These are phyloP conservation scores for Schizopora paradoxa DNA, from an alignment of 1,284 basidiomycete species.

Conservation along the genomic window DNA sequence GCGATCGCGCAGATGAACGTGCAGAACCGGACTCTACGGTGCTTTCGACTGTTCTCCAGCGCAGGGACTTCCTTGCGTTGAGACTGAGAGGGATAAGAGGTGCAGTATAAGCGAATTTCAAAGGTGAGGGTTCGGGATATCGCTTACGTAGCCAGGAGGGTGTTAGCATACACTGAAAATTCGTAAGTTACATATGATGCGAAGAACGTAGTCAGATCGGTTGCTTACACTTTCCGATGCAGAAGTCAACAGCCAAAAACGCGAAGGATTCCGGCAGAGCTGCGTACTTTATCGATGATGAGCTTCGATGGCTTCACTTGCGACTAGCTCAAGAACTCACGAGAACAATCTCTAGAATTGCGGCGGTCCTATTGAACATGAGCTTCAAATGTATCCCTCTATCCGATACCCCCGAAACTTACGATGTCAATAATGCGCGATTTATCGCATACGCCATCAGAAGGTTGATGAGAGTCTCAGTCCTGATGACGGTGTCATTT, in stretches of 20 bases:
- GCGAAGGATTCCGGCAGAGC: conserved; percentile 36
- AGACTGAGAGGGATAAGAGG: conserved; percentile 26
- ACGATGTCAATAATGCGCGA: conserved; percentile 42
- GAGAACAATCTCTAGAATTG: conserved; percentile 36
- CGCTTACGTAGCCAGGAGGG: conserved; percentile 31
- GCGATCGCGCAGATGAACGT: too few relatives aligned
- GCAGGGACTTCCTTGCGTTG: conserved; percentile 35
- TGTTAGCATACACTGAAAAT: conserved; percentile 42
- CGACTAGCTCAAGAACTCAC: conserved; percentile 21
- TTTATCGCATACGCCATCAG: conserved; percentile 42
- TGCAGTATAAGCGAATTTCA: background rate
- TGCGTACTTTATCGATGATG: conserved; percentile 28
- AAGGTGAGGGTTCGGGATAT: background rate
- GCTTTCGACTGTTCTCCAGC: conserved; percentile 19
- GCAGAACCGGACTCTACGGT: too few relatives aligned
- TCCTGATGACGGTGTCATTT: too few relatives aligned
- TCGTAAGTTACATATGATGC: too few relatives aligned
- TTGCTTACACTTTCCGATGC: conserved; percentile 41
- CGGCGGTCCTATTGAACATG: conserved; percentile 30
- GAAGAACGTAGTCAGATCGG: background rate
- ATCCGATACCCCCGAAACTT: conserved; percentile 18
- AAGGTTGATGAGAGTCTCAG: conserved; percentile 36
- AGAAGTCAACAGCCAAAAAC: conserved; percentile 39
- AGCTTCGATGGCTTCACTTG: background rate
- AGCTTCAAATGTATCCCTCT: background rate